phyloP scores from a whole-genome alignment of 495 filamentous ascomycete species.

The Xylaria sp. region DNA sequence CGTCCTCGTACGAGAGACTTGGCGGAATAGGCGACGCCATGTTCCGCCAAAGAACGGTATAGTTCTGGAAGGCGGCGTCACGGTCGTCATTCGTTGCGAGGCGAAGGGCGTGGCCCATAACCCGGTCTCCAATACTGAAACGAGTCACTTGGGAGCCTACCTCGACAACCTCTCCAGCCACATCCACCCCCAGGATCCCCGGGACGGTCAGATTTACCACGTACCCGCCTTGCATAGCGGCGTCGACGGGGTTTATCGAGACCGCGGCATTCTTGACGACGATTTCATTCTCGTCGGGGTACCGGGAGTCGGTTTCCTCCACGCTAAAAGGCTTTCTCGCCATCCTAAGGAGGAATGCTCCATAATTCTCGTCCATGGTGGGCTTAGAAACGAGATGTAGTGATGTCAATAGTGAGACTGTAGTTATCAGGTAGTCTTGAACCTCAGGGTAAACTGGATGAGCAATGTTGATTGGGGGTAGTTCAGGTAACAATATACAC shows the following conservation, averaged over 20 bases:
- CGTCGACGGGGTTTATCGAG: conserved; percentile 54
- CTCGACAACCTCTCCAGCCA: conserved; percentile 58
- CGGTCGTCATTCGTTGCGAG: conserved; percentile 26
- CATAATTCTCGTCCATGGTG: conserved; percentile 27
- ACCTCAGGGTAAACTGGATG: background rate
- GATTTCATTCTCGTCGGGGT: conserved; percentile 30
- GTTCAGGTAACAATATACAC: background rate
- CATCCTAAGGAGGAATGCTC: conserved; percentile 28
- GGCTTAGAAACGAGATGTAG: background rate
- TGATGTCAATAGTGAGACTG: background rate
- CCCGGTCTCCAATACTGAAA: conserved; percentile 54
- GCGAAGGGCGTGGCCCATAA: conserved; percentile 40
- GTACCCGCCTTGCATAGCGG: conserved; percentile 41
- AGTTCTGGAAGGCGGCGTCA: conserved; percentile 45
- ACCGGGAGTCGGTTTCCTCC: conserved; percentile 23
- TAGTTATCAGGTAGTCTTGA: background rate
- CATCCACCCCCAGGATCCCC: conserved; percentile 57
- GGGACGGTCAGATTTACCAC: conserved; percentile 46
- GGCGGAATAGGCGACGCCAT: conserved; percentile 48
- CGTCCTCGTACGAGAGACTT: conserved; percentile 46
- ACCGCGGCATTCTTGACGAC: conserved; percentile 41
- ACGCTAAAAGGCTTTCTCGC: conserved; percentile 28
- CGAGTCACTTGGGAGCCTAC: conserved; percentile 50
- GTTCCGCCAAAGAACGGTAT: conserved; percentile 48
- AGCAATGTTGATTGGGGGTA: background rate